Base-by-base conservation (phyloP, 2,329 filamentous ascomycete species). In the Aspergillus sp. region DNA sequence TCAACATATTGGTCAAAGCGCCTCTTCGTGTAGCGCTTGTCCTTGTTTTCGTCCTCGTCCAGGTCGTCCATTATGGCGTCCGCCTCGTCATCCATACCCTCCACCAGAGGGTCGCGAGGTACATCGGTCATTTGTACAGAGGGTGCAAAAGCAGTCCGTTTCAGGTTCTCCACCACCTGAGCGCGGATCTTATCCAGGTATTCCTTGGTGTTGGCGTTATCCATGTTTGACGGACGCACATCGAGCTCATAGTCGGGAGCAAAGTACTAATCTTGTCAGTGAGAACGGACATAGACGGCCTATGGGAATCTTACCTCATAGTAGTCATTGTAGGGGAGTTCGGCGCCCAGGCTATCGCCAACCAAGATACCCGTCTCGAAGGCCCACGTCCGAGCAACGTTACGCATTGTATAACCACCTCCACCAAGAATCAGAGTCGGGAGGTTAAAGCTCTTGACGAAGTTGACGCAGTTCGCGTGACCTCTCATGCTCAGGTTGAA, bases 251-350 rank as follows among this genome's bases (percentile, higher is more conserved):
- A 88, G 64, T 88, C 85, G 2, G 85, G 85, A 5, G 81, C 84
- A 64, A 87, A 88, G 65, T 88, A 88, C 78, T 83, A 21, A 36
- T 19, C 10, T 20, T 2, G 46, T 53, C 21, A 59, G 59, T 19
- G 40, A n/a, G 11, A 10, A 23, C 16, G 5, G 17, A 20, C 20
- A 34, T 6, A 16, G 29, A 16, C 5, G 17, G 16, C 23, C 16
- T 20, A 3, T 11, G 14, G 31, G 11, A 4, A 29, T 41, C 72
- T 63, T 67, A 81, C 80, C 69, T 88, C 85, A 66, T 97, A 97
- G 72, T 97, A 97, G 76, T 97, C 93, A 58, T 96, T 97, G 72
- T 91, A 97, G 0, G 93, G 93, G 38, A 97, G 80, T n/a, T 89
- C 86, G 4, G 88, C 81, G 10, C 85, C 81, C 81, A 97, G 89